Percentiles rank a stretch among this genome's conserved stretches.
These are phyloP conservation scores for Pholiota microspora DNA, from an alignment of 768 basidiomycete species.

Conservation along the genomic window DNA sequence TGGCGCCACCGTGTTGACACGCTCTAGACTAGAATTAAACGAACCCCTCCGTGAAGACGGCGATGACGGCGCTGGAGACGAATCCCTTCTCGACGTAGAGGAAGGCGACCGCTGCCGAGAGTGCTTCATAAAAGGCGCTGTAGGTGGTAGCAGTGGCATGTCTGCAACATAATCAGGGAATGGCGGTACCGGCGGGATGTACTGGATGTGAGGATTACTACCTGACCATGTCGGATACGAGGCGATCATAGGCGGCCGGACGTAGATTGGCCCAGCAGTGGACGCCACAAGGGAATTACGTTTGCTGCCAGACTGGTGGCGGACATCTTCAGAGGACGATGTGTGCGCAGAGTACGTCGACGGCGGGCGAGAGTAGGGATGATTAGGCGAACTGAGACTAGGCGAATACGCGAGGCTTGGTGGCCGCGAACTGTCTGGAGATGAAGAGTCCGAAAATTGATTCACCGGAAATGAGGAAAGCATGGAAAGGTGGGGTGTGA, in stretches of 20 bases:
- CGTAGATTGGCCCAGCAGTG: slow-evolving; percentile 26
- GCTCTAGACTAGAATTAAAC: slow-evolving; percentile 32
- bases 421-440: slow-evolving; percentile 47
- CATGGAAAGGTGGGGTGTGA: slow-evolving; percentile 30
- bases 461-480: slow-evolving; percentile 21
- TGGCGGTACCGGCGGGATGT: slow-evolving; percentile 36
- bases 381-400: slow-evolving; percentile 34
- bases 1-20: slow-evolving; percentile 19
- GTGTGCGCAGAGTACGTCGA: slow-evolving; percentile 53
- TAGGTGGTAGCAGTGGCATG: slow-evolving; percentile 69
- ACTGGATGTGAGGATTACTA: slow-evolving; percentile 34
- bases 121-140: slow-evolving; percentile 75
- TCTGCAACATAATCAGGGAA: slow-evolving; percentile 52
- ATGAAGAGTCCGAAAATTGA: slow-evolving; percentile 41
- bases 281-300: slow-evolving; percentile 34
- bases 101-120: slow-evolving; percentile 38
- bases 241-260: slow-evolving; percentile 25
- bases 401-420: slow-evolving; percentile 39
- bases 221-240: slow-evolving; percentile 37
- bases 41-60: slow-evolving; percentile 38
- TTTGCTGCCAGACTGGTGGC: slow-evolving; percentile 35
- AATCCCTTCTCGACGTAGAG: slow-evolving; percentile 23
- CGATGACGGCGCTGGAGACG: slow-evolving; percentile 32
- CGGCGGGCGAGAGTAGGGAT: slow-evolving; percentile 46
- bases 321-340: slow-evolving; percentile 58